These are phyloP conservation scores for Biscogniauxia mediterranea DNA, from an alignment of 2,329 filamentous ascomycete species.

Conservation along the genomic window DNA sequence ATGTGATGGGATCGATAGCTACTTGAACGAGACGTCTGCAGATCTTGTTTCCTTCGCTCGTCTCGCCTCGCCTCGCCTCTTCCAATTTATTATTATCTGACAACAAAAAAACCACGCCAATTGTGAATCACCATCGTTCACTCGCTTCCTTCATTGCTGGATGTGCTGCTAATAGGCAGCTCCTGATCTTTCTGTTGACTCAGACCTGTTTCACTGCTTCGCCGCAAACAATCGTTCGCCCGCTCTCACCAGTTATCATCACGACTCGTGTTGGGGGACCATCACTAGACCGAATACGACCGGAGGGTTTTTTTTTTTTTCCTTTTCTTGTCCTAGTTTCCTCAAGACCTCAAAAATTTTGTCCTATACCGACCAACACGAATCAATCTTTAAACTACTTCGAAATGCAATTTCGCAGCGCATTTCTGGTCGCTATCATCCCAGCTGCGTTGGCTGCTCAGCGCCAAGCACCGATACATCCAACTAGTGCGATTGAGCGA, in stretches of 20 bases:
- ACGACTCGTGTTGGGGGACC: not conserved
- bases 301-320: too few species aligned
- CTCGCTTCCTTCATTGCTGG: not conserved
- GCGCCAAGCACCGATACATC: slow-evolving; percentile 19
- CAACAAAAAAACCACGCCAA: slow-evolving; percentile 4
- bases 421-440: slow-evolving; percentile 16
- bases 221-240: slow-evolving; percentile 7
- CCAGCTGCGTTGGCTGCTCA: slow-evolving; percentile 18
- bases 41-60: not conserved
- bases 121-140: slow-evolving; percentile 2
- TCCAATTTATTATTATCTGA: slow-evolving; percentile 6
- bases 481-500: slow-evolving; percentile 15
- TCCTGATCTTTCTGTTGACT: slow-evolving; percentile 7
- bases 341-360: slow-evolving; percentile 5
- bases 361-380: slow-evolving; percentile 2
- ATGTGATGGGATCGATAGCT: not conserved
- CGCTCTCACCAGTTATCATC: slow-evolving; percentile 3
- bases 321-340: not conserved
- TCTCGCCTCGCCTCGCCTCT: not conserved
- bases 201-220: slow-evolving; percentile 4
- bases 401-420: slow-evolving; percentile 25
- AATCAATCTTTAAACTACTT: slow-evolving; percentile 1
- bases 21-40: not conserved
- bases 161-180: slow-evolving; percentile 19
- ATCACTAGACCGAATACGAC: slow-evolving; percentile 2